Percentiles rank a stretch among this genome's conserved stretches.
Evolutionary conservation across 495 filamentous ascomycete species (phyloP).

Genomic region (Xylaria cubensis): DNA sequence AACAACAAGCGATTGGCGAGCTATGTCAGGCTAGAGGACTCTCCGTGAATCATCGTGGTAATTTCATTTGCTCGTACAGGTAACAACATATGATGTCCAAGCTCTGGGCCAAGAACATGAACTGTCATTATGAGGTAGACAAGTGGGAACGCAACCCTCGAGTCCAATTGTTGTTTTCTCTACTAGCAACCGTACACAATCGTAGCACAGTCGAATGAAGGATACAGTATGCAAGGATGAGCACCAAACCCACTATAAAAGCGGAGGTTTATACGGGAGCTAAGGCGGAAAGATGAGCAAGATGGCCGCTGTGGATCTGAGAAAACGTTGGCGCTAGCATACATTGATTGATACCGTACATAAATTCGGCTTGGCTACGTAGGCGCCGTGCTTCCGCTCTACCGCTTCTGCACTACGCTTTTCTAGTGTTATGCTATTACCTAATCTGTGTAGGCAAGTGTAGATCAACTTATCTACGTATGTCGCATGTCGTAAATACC

Average conservation of each 20-base stretch:
- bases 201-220: not conserved
- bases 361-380: conserved; percentile 10
- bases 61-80: not conserved
- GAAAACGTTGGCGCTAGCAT: conserved; percentile 25
- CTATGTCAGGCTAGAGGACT: not conserved
- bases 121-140: not conserved
- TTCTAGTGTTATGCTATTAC: not conserved
- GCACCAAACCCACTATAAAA: not conserved
- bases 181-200: not conserved
- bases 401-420: conserved; percentile 6
- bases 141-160: not conserved
- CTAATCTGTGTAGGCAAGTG: conserved; percentile 1
- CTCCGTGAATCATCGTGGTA: not conserved
- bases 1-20: not conserved
- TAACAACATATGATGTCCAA: not conserved
- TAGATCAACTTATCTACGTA: not conserved
- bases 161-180: not conserved
- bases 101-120: not conserved
- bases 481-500: no score
- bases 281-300: conserved; percentile 11
- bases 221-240: not conserved
- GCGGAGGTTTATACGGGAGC: conserved; percentile 19
- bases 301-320: conserved; percentile 2
- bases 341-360: not conserved
- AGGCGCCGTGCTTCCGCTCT: conserved; percentile 16